Conservation (phyloP, 2,329 filamentous ascomycete genomes). For the Grosmannia serpens region DNA sequence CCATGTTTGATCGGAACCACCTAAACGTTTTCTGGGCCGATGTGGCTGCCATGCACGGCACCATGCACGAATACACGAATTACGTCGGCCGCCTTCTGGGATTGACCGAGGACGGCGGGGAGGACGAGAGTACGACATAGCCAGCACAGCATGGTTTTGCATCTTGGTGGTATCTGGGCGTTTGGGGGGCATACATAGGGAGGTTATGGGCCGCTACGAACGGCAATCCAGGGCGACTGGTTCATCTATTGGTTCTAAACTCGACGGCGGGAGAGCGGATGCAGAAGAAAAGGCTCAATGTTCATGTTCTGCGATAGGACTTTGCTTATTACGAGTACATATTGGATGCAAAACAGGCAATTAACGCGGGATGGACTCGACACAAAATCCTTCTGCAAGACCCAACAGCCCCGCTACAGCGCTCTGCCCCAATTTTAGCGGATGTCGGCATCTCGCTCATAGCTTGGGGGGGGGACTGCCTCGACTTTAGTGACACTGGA, state of each 20-base stretch:
- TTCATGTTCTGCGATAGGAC: no score
- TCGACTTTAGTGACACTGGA: neutral
- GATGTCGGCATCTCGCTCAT: no score
- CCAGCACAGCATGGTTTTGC: neutral
- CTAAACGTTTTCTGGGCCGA: neutral
- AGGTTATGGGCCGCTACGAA: neutral
- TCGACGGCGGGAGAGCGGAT: neutral
- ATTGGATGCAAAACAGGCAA: no score
- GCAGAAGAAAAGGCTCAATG: neutral
- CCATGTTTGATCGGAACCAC: slow-evolving; percentile 2
- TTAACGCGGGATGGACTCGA: no score
- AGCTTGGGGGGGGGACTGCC: neutral
- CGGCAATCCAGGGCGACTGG: neutral
- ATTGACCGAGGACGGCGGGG: neutral
- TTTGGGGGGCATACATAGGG: neutral
- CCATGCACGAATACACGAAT: neutral
- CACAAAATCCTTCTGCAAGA: no score
- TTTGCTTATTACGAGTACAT: no score
- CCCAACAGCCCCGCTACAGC: neutral
- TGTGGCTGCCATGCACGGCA: neutral
- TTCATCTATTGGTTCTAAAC: neutral
- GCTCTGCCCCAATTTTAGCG: neutral
- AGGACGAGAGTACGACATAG: neutral
- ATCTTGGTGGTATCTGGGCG: neutral
- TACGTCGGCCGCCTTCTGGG: neutral